Evolutionary conservation across 805 yeast genomes (phyloP), one percentile per base, ranked within the genome.

Genomic region (Ascoidea rubescens): DNA sequence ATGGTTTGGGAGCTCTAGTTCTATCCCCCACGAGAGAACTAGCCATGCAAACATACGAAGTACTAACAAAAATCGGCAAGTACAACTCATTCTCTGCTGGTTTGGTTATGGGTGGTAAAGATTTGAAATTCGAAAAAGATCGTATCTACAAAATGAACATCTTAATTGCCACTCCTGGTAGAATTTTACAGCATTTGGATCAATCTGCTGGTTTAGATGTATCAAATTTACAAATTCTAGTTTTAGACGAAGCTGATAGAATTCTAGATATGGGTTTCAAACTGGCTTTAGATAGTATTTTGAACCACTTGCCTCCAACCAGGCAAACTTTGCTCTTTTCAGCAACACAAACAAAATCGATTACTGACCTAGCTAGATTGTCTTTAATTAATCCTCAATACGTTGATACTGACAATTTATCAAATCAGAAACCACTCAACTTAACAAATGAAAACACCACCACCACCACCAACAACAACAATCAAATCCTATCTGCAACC

Each of bases 201-300:
- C 95, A 90, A 63, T 81, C 95, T 5, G 83, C 84, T 1, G 88
- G 88, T 1, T 75, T 89, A 64, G 90, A 84, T 59, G 69, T 84
- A 7, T 71, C 80, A 28, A 87, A 86, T 62, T 67, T 89, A 55
- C 91, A 89, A 65, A 77, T 84, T 62, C 68, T 89, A 48, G 89
- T 89, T 2, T 67, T 89, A 51, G 97, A 89, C 65, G 97, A 89
- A 66, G 96, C 96, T 0, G 97, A 89, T 63, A 72, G 96, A 58
- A 87, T 93, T 60, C 70, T 89, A 59, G 97, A 89, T 67, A 87
- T 90, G 95, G 96, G 96, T 5, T 89, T 89, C 73, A 82, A 81
- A 62, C 79, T 78, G 59, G 84, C 93, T 47, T 67, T 89, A 55
- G 96, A 90, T 63, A 84, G 83, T 33, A 89, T 89, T 51, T 68